These are phyloP conservation scores for Rubia peregrina DNA, from an alignment of 305 asterid species.

Conservation along the genomic window DNA sequence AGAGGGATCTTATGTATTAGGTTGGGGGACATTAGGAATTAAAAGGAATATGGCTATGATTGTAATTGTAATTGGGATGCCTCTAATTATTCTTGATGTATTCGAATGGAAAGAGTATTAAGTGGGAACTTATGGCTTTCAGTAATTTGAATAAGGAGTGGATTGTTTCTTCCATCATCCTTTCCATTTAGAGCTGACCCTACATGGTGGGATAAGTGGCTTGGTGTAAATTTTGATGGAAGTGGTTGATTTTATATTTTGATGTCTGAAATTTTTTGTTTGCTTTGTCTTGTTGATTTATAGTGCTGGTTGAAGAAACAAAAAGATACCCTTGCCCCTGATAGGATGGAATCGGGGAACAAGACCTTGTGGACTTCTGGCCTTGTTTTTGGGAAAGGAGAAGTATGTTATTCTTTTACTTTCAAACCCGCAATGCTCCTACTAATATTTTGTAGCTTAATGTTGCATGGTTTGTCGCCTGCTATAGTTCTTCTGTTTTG, in stretches of 20 bases:
- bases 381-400: slow-evolving; percentile 70
- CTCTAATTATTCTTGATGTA: neutral
- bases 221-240: neutral
- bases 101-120: neutral
- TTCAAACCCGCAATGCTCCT: neutral
- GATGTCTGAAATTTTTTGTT: slow-evolving; percentile 3
- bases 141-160: neutral
- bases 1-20: neutral
- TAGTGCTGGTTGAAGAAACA: slow-evolving; percentile 98
- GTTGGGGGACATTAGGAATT: neutral
- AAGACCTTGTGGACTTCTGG: slow-evolving; percentile 86
- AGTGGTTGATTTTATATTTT: neutral
- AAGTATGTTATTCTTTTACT: slow-evolving; percentile 36
- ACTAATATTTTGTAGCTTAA: neutral
- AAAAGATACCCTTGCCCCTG: slow-evolving; percentile 66
- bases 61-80: slow-evolving; percentile 1
- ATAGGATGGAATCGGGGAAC: slow-evolving; percentile 40
- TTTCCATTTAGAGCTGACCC: neutral
- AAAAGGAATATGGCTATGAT: neutral
- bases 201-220: neutral
- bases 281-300: slow-evolving; percentile 15
- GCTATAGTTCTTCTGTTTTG: neutral
- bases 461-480: neutral
- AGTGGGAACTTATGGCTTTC: neutral
- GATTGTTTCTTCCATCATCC: neutral